Base-by-base conservation (phyloP, 2,329 filamentous ascomycete genomes). In the Cercospora sp. region DNA sequence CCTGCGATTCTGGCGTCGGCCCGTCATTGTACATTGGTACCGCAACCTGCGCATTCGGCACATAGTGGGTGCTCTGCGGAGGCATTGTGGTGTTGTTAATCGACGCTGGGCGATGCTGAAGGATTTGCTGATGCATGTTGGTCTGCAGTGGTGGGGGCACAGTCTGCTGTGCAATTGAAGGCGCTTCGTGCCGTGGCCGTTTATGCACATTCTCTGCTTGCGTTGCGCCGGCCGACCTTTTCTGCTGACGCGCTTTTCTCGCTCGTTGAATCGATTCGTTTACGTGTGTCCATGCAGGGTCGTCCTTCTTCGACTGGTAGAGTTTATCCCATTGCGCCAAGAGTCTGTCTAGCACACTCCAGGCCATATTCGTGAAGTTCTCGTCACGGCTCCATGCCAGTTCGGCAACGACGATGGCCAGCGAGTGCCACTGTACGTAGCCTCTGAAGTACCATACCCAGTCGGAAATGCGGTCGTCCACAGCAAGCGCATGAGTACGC, bases 231-330 rank as follows among this genome's bases (percentile, higher is more conserved):
- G 61, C 58, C 12, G 55, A 18, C 30, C 58, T 63, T 26, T 61
- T 62, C 28, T 70, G 68, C 3, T 49, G 49, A 0, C 71, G 68
- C 51, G 70, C 62, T 16, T 68, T 60, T 49, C 70, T 69, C 5
- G 74, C 74, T n/a, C 72, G 68, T 63, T 71, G 60, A 24, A 76
- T 75, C 49, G 75, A 59, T 10, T 64, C 55, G 63, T 76, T 73
- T n/a, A 76, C 74, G 66, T 76, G 73, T 8, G 73, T 68, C 74
- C 74, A 76, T 1, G 74, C 72, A 13, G 73, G 67, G 30, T 76
- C 74, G 5, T 72, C 71, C 45, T 66, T 64, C 61, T 71, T 74
- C 2, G 61, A 59, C 21, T 68, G 49, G 59, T 73, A 77, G 43
- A 74, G 69, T 13, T 49, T 63, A 30, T 77, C 73, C 75, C 75